phyloP scores from a whole-genome alignment of 2,329 filamentous ascomycete genomes.

The Triangularia verruculosa region DNA sequence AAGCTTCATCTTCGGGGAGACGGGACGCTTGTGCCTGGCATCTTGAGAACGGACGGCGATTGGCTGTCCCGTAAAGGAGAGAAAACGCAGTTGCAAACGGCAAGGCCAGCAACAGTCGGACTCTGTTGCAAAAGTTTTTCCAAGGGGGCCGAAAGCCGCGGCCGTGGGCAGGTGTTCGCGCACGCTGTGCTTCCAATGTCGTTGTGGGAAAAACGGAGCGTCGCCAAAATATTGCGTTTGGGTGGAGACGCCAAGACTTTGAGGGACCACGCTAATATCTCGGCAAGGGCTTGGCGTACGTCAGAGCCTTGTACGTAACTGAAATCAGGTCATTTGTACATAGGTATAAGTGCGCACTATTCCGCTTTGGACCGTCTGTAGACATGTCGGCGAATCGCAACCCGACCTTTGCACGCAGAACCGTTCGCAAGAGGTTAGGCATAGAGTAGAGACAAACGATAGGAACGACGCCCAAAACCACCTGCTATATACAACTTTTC shows the following conservation, averaged over 20 bases:
- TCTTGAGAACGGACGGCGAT: background rate
- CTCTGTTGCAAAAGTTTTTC: background rate
- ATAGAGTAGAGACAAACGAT: background rate
- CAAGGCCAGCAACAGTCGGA: background rate
- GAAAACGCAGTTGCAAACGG: background rate
- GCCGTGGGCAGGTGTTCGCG: background rate
- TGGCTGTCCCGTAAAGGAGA: background rate
- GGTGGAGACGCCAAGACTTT: background rate
- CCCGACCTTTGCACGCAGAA: background rate
- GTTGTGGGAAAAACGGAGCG: background rate
- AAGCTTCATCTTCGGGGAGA: background rate
- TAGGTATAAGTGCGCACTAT: background rate
- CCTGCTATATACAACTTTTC: background rate
- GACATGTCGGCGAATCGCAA: background rate
- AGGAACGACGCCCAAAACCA: background rate
- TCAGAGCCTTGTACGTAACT: conserved; percentile 9
- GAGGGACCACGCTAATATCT: background rate
- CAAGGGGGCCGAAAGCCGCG: background rate
- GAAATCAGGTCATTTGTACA: conserved; percentile 27
- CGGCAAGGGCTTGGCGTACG: background rate
- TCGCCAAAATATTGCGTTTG: background rate
- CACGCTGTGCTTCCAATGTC: background rate
- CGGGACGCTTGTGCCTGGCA: background rate
- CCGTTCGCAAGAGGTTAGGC: background rate
- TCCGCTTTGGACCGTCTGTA: background rate